Percentiles rank a stretch among this genome's conserved stretches.
phyloP scores from a whole-genome alignment of 257 asterid species.

The Jasminum sambac region DNA sequence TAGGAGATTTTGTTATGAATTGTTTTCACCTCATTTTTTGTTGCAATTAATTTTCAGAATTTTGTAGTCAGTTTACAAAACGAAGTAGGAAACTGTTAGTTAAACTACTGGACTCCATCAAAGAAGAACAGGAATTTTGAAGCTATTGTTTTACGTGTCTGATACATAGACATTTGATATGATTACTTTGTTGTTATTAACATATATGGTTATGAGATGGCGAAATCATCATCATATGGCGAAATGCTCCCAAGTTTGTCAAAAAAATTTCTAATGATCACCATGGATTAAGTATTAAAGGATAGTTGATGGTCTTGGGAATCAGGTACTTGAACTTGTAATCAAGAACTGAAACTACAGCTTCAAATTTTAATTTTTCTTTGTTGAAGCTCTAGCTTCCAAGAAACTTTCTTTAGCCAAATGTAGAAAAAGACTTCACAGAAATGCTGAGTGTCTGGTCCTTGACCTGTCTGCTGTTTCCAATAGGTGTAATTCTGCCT shows the following conservation, averaged over 20 bases:
- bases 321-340: background rate
- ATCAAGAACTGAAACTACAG: background rate
- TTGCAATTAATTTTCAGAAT: slow-evolving; percentile 14
- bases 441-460: slow-evolving; percentile 6
- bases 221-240: background rate
- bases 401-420: background rate
- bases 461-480: slow-evolving; percentile 5
- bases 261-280: background rate
- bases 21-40: slow-evolving; percentile 2
- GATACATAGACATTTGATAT: slow-evolving; percentile 2
- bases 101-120: background rate
- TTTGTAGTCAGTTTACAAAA: slow-evolving; percentile 10
- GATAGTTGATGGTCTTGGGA: background rate
- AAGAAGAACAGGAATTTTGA: background rate
- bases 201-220: background rate
- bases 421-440: background rate
- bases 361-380: background rate
- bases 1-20: background rate
- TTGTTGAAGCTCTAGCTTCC: background rate
- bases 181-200: background rate
- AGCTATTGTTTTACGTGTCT: background rate
- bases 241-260: background rate
- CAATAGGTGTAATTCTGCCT: background rate
- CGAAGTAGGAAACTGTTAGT: background rate
- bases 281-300: background rate